Percentiles rank a stretch among this genome's conserved stretches.
Conservation (phyloP, 768 basidiomycete genomes). For the Hemileccinum rubropunctum region DNA sequence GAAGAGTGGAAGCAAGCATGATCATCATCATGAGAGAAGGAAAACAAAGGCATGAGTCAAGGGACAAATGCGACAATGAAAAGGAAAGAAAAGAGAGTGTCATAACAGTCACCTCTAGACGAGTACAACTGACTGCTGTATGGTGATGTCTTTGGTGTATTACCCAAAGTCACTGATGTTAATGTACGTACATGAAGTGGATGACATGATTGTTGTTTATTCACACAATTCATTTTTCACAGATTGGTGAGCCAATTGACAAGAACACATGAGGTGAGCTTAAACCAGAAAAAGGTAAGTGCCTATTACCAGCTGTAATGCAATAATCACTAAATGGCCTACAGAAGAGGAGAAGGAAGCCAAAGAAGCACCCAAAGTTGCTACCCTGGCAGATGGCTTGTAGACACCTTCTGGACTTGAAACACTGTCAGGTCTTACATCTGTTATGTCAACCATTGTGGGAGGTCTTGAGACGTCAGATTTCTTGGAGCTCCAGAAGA, state of each 20-base stretch:
- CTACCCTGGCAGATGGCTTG: constrained; percentile 68
- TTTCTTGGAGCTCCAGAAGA: constrained; percentile 93
- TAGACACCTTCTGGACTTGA: constrained; percentile 94
- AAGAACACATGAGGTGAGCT: constrained; percentile 94
- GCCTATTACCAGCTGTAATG: not conserved
- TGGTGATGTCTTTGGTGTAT: constrained; percentile 96
- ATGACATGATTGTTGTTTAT: not conserved
- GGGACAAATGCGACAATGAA: too few relatives aligned
- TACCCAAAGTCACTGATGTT: constrained; percentile 73
- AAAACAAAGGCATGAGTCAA: too few relatives aligned
- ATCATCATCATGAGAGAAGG: too few relatives aligned
- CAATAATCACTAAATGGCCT: constrained; percentile 9
- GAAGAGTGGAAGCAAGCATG: too few relatives aligned
- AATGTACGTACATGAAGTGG: constrained; percentile 51
- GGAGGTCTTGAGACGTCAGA: constrained; percentile 98
- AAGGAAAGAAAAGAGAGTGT: too few relatives aligned
- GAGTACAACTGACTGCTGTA: constrained; percentile 97
- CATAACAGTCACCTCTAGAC: constrained; percentile 95
- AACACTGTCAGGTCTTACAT: constrained; percentile 94
- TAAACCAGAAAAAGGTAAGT: constrained; percentile 89
- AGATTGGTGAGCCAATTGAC: constrained; percentile 87
- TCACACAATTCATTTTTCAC: constrained; percentile 9
- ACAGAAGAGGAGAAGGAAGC: constrained; percentile 54
- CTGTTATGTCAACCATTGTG: constrained; percentile 94
- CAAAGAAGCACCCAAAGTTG: constrained; percentile 48